Percentiles rank a stretch among this genome's conserved stretches.
These are phyloP conservation scores for Glycyrrhiza uralensis DNA, from an alignment of 306 rosid genomes.

Conservation along the genomic window DNA sequence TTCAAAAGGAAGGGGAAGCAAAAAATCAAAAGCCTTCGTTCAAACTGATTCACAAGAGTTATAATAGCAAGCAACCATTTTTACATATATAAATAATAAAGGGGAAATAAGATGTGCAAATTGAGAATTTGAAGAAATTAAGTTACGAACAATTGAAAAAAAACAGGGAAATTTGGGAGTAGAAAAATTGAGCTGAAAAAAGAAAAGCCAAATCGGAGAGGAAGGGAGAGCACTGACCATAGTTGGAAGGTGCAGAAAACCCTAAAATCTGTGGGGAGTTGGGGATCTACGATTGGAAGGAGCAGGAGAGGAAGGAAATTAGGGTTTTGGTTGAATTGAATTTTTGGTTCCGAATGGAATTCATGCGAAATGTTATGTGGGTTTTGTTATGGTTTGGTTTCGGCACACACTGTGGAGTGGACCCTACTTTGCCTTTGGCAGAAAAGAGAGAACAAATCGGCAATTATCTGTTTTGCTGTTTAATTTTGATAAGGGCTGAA, in stretches of 20 bases:
- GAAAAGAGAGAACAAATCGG: too few species aligned
- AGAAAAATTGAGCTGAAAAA: not conserved
- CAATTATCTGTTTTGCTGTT: too few species aligned
- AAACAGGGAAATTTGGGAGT: not conserved
- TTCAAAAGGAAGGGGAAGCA: not conserved
- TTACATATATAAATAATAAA: not conserved
- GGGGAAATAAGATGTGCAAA: not conserved
- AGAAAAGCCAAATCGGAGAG: not conserved
- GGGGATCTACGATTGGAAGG: not conserved
- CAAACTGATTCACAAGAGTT: not conserved
- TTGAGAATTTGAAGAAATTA: not conserved
- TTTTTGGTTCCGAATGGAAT: not conserved
- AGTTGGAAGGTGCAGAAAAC: not conserved
- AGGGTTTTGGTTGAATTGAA: slow-evolving; percentile 31
- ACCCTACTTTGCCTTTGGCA: slow-evolving; percentile 13
- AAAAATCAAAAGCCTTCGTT: not conserved
- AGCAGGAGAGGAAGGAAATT: not conserved
- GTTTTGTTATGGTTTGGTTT: not conserved
- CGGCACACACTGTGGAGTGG: slow-evolving; percentile 20
- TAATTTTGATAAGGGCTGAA: too few species aligned
- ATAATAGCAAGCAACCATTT: not conserved
- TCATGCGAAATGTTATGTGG: not conserved
- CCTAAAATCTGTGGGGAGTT: not conserved
- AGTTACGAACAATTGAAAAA: not conserved
- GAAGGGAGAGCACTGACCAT: slow-evolving; percentile 25